Conservation (phyloP, 768 basidiomycete genomes). For the Boletus tylopilopsis region DNA sequence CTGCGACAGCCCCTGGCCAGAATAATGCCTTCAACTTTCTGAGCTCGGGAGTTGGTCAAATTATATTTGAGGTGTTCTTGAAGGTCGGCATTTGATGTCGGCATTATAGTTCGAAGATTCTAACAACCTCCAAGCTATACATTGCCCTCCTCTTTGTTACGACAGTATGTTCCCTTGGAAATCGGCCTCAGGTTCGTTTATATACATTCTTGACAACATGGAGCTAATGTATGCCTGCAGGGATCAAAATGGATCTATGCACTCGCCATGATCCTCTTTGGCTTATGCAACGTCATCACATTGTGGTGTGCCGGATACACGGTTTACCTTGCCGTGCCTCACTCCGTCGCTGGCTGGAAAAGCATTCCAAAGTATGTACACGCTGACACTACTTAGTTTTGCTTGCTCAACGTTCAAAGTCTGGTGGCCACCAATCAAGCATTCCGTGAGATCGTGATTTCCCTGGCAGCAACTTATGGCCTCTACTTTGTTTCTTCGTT, state of each 20-base stretch:
- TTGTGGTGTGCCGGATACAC: conserved; percentile 91
- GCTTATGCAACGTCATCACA: conserved; percentile 72
- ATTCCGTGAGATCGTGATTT: conserved; percentile 82
- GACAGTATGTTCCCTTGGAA: conserved; percentile 85
- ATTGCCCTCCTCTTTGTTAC: conserved; percentile 81
- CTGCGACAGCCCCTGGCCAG: conserved; percentile 56
- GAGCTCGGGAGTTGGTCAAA: conserved; percentile 62
- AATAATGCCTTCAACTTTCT: conserved; percentile 82
- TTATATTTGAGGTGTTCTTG: conserved; percentile 76
- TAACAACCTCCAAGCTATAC: conserved; percentile 52
- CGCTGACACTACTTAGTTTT: background rate
- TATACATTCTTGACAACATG: conserved; percentile 1
- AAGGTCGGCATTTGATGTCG: conserved; percentile 31
- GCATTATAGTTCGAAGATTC: conserved; percentile 16
- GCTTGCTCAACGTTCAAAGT: conserved; percentile 35
- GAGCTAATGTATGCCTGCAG: conserved; percentile 27
- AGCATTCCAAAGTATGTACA: conserved; percentile 60
- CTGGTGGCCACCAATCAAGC: conserved; percentile 63
- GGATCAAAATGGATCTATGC: conserved; percentile 87
- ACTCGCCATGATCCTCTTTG: conserved; percentile 72
- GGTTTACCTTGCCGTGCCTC: conserved; percentile 79
- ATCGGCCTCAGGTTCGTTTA: conserved; percentile 63
- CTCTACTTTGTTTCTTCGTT: conserved; percentile 84
- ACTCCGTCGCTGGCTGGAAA: conserved; percentile 72
- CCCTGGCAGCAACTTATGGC: conserved; percentile 72